Conservation (phyloP, 2,329 filamentous ascomycete genomes). For the Penicillium expansum region DNA sequence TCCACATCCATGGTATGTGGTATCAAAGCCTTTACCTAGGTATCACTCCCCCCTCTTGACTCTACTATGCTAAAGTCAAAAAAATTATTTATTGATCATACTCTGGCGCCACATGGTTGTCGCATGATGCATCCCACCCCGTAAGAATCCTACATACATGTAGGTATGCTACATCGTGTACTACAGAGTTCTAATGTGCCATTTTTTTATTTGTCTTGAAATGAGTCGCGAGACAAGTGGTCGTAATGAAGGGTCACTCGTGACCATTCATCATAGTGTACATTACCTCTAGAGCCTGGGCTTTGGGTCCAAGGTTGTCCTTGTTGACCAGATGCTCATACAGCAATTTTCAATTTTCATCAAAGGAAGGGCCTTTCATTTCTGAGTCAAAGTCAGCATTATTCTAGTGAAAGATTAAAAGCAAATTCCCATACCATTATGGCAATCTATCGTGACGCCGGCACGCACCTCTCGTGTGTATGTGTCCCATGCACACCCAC, state of each 20-base stretch:
- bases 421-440: conserved; percentile 25
- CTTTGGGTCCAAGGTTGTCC: not conserved
- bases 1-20: not conserved
- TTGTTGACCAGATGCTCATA: conserved; percentile 1
- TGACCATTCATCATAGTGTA: not conserved
- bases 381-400: conserved; percentile 23
- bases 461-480: conserved; percentile 19
- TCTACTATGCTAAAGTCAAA: not conserved
- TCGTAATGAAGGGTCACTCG: not conserved
- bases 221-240: not conserved
- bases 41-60: not conserved
- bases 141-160: not conserved
- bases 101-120: conserved; percentile 10
- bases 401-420: not conserved
- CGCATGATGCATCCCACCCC: conserved; percentile 11
- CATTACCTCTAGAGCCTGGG: not conserved
- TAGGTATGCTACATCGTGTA: not conserved
- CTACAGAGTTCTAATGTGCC: not conserved
- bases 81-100: not conserved
- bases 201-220: not conserved
- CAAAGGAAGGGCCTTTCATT: conserved; percentile 16
- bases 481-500: not conserved
- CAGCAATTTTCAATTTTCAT: conserved; percentile 3
- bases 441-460: conserved; percentile 29
- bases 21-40: not conserved